phyloP scores from a whole-genome alignment of 257 asterid genomes.

The Henckelia pumila region DNA sequence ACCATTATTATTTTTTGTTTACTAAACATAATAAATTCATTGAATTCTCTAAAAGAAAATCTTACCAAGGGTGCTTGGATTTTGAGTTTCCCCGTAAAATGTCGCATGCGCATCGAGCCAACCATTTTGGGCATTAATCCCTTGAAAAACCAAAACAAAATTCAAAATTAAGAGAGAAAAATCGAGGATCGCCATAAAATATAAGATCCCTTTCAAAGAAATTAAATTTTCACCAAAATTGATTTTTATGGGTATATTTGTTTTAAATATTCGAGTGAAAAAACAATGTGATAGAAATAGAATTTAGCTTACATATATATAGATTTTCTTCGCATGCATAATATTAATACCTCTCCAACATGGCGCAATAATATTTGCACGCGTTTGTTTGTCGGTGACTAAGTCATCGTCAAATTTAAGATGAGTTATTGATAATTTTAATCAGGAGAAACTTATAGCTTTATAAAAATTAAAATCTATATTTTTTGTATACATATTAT shows the following conservation, averaged over 20 bases:
- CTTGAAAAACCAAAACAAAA: constrained; percentile 26
- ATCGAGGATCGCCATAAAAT: not conserved
- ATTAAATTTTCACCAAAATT: not conserved
- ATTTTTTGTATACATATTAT: not conserved
- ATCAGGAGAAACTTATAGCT: constrained; percentile 11
- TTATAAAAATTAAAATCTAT: not conserved
- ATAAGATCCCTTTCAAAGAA: not conserved
- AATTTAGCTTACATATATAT: constrained; percentile 33
- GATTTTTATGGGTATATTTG: not conserved
- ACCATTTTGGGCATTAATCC: constrained; percentile 29
- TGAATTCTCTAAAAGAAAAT: not conserved
- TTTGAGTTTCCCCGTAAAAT: constrained; percentile 58
- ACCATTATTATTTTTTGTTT: no score
- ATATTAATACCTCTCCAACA: not conserved
- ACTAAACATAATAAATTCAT: not conserved
- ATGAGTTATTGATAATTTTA: no score
- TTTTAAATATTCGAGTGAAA: not conserved
- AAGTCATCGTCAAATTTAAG: not conserved
- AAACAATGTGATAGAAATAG: no score
- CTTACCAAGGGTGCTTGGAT: constrained; percentile 65
- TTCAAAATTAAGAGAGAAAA: constrained; percentile 9
- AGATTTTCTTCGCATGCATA: constrained; percentile 27
- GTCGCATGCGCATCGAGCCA: constrained; percentile 66
- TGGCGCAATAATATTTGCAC: not conserved
- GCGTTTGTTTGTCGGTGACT: constrained; percentile 52